Conservation (phyloP, 768 basidiomycete species). For the Naganishia antarctica region DNA sequence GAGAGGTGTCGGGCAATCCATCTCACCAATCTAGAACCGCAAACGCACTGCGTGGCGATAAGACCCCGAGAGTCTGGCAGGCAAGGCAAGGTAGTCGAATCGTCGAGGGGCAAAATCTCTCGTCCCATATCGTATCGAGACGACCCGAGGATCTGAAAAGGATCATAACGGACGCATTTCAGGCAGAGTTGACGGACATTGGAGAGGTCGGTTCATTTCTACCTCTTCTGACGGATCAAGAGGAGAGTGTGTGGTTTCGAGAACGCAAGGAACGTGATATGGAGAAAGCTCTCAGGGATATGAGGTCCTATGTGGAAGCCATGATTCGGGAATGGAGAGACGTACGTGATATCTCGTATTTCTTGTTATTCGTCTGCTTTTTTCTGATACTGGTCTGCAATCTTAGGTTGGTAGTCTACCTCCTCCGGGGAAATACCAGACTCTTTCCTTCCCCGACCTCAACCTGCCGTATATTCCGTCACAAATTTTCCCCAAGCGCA, state of each 20-base stretch:
- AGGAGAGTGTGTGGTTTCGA: conserved; percentile 11
- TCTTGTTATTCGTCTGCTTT: background rate
- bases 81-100: background rate
- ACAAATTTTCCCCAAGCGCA: conserved; percentile 23
- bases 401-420: conserved; percentile 20
- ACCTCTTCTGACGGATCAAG: conserved; percentile 3
- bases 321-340: conserved; percentile 23
- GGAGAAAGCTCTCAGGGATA: conserved; percentile 22
- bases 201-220: background rate
- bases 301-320: conserved; percentile 22
- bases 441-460: conserved; percentile 24
- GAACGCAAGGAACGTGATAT: conserved; percentile 17
- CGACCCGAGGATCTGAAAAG: background rate
- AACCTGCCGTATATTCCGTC: conserved; percentile 24
- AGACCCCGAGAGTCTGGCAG: background rate
- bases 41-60: background rate
- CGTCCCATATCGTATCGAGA: no score
- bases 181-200: background rate
- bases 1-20: background rate
- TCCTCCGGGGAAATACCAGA: conserved; percentile 24
- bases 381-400: background rate
- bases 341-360: conserved; percentile 4
- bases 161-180: background rate
- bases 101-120: background rate
- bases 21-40: background rate